A percentile compares a stretch with the other conserved stretches of the same genome.
Conservation (phyloP, 129 eudicot species). For the Pseudognaphalium luteoalbum region DNA sequence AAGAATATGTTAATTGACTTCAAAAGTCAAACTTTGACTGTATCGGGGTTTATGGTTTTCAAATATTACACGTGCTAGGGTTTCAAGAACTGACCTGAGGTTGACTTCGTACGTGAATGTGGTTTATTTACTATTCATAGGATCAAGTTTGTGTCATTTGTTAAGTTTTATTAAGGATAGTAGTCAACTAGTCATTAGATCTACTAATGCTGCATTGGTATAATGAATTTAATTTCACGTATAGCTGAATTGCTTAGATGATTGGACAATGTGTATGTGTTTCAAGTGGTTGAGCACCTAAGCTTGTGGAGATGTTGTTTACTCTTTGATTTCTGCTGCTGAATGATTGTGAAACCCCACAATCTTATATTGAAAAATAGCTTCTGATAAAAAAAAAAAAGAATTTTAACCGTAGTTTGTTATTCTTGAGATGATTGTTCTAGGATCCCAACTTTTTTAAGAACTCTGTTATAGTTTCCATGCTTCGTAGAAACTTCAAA, state of each 20-base stretch:
- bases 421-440: too few species aligned
- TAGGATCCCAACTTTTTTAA: too few species aligned
- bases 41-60: not conserved
- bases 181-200: not conserved
- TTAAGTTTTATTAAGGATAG: constrained; percentile 2
- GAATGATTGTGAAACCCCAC: not conserved
- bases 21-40: constrained; percentile 13
- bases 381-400: not conserved
- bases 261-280: constrained; percentile 5
- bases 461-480: too few species aligned
- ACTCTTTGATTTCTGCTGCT: not conserved
- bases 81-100: constrained; percentile 4
- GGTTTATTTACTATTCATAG: constrained; percentile 3
- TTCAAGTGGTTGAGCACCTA: not conserved
- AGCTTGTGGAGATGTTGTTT: not conserved
- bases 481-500: not conserved
- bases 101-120: not conserved
- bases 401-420: too few species aligned
- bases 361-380: not conserved
- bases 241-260: not conserved
- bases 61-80: not conserved
- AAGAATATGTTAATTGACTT: constrained; percentile 16
- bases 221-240: not conserved
- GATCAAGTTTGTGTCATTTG: not conserved
- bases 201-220: too few species aligned